Percentiles rank a stretch among this genome's conserved stretches.
Evolutionary conservation across 805 yeast species (phyloP).

Genomic region (Saccharomyces kudriavzevii): DNA sequence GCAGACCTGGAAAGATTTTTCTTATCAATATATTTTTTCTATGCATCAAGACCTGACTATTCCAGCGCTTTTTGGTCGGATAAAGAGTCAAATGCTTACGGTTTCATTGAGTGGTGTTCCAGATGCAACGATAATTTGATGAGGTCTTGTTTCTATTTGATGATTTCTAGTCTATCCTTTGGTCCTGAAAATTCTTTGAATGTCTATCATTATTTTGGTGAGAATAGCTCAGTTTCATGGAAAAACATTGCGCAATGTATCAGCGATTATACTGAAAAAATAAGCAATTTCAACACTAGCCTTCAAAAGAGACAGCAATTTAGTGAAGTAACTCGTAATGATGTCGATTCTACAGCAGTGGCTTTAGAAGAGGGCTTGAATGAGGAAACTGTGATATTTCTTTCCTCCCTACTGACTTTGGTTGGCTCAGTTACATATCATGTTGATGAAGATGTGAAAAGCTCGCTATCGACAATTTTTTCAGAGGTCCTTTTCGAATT

Average conservation of each 20-base stretch:
- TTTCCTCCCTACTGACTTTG: conserved; percentile 66
- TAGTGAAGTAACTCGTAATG: conserved; percentile 22
- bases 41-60: conserved; percentile 50
- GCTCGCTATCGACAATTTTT: conserved; percentile 17
- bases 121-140: conserved; percentile 72
- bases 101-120: conserved; percentile 85
- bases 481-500: conserved; percentile 38
- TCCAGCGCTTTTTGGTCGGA: conserved; percentile 63
- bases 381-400: conserved; percentile 69
- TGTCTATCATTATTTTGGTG: conserved; percentile 41
- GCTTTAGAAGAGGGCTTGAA: conserved; percentile 52
- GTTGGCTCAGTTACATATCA: conserved; percentile 43
- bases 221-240: conserved; percentile 42
- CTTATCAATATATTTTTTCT: conserved; percentile 62
- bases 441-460: conserved; percentile 21
- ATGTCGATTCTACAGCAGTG: conserved; percentile 19
- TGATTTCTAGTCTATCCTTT: conserved; percentile 66
- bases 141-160: conserved; percentile 70
- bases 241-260: conserved; percentile 46
- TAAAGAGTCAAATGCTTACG: conserved; percentile 56
- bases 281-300: conserved; percentile 29
- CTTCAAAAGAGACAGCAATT: conserved; percentile 21
- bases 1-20: conserved; percentile 87
- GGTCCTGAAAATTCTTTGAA: conserved; percentile 48
- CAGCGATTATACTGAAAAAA: conserved; percentile 42